A percentile compares a stretch with the other conserved stretches of the same genome.
phyloP scores from a whole-genome alignment of 2,329 filamentous ascomycete genomes.

The Metarhizium robertsii region DNA sequence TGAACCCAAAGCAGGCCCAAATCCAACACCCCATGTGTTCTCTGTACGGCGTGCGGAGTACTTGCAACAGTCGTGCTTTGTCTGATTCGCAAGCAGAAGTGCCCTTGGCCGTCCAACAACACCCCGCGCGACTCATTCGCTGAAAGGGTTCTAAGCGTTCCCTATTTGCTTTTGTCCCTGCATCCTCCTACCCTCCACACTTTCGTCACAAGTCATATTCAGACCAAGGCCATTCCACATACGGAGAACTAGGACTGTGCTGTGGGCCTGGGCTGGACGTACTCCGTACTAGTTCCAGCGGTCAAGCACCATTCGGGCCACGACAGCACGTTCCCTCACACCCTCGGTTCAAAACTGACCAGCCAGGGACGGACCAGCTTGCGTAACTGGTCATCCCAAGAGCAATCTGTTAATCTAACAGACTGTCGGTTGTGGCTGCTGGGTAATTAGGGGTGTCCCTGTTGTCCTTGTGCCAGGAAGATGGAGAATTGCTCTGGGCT shows the following conservation, averaged over 20 bases:
- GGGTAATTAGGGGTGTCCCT: background rate
- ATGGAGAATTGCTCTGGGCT: background rate
- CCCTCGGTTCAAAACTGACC: background rate
- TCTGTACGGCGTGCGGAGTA: background rate
- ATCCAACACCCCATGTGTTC: background rate
- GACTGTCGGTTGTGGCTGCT: background rate
- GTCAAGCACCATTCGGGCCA: background rate
- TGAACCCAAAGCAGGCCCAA: background rate
- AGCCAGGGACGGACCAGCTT: too few species aligned
- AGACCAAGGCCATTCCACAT: background rate
- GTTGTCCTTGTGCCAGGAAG: background rate
- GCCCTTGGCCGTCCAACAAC: background rate
- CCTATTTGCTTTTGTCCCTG: constrained; percentile 6
- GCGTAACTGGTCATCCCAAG: too few species aligned
- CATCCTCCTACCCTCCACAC: background rate
- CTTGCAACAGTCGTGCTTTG: background rate
- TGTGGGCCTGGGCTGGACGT: background rate
- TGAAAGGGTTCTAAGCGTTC: background rate
- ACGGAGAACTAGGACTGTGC: background rate
- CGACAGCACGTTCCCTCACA: background rate
- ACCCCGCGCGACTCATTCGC: background rate
- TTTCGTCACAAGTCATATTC: background rate
- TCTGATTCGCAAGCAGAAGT: background rate
- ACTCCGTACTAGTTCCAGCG: background rate
- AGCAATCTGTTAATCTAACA: background rate